phyloP scores from a whole-genome alignment of 495 filamentous ascomycete species.

The Tricharina praecox region DNA sequence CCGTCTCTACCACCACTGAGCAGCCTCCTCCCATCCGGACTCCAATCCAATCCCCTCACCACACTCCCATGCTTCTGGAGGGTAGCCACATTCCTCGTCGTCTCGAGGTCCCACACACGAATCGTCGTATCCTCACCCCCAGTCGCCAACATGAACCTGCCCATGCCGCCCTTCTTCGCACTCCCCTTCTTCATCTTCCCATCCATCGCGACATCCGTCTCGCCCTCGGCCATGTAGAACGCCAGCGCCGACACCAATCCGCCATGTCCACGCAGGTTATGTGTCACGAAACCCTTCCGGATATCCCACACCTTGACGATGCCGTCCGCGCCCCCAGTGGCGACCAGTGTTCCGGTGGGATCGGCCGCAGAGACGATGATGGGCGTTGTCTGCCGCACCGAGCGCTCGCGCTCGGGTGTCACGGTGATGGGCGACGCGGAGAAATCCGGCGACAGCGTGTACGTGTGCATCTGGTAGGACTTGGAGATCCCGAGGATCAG shows the following conservation, averaged over 20 bases:
- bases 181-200: slow-evolving; percentile 32
- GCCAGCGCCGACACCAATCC: slow-evolving; percentile 76
- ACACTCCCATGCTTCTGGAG: slow-evolving; percentile 88
- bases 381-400: slow-evolving; percentile 51
- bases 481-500: slow-evolving; percentile 70
- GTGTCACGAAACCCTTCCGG: slow-evolving; percentile 71
- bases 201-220: slow-evolving; percentile 25
- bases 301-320: slow-evolving; percentile 96
- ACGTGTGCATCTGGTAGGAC: slow-evolving; percentile 86
- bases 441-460: slow-evolving; percentile 45
- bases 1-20: slow-evolving; percentile 89
- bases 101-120: slow-evolving; percentile 78
- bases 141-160: slow-evolving; percentile 61
- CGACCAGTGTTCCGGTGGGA: slow-evolving; percentile 69
- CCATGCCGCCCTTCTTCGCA: slow-evolving; percentile 32
- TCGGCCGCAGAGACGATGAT: slow-evolving; percentile 73
- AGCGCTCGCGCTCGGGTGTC: slow-evolving; percentile 28
- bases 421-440: slow-evolving; percentile 31
- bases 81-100: slow-evolving; percentile 55
- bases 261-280: slow-evolving; percentile 83
- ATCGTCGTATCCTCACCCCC: slow-evolving; percentile 86
- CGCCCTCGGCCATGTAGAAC: slow-evolving; percentile 57
- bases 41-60: slow-evolving; percentile 70
- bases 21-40: slow-evolving; percentile 50
- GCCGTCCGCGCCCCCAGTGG: slow-evolving; percentile 82